These are phyloP conservation scores for Colletotrichum paranaense DNA, from an alignment of 2,329 filamentous ascomycete species.

Conservation along the genomic window DNA sequence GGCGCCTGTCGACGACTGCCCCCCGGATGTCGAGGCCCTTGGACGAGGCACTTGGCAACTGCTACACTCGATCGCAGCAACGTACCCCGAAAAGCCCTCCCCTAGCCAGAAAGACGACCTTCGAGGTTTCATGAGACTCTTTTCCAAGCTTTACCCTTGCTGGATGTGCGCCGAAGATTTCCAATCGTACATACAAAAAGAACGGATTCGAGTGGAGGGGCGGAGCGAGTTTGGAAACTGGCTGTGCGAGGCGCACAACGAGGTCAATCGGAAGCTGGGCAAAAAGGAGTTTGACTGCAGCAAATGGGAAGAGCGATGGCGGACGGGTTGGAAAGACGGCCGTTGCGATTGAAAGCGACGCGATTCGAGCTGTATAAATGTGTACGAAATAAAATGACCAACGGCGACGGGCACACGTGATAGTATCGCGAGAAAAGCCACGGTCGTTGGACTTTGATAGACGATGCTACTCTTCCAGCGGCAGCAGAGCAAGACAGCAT, in stretches of 20 bases:
- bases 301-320: constrained; percentile 94
- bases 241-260: constrained; percentile 89
- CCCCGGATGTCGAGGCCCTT: constrained; percentile 87
- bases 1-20: constrained; percentile 73
- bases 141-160: constrained; percentile 92
- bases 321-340: constrained; percentile 84
- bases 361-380: background rate
- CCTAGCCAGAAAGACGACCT: constrained; percentile 79
- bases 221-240: constrained; percentile 81
- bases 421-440: background rate
- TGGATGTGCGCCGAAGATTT: constrained; percentile 97
- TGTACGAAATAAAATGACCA: background rate
- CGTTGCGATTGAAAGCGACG: constrained; percentile 63
- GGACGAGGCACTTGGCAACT: constrained; percentile 94
- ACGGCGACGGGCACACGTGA: background rate
- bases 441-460: background rate
- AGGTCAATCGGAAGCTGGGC: constrained; percentile 88
- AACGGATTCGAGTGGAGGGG: constrained; percentile 70
- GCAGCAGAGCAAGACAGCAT: background rate
- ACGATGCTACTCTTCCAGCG: background rate
- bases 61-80: constrained; percentile 89
- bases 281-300: constrained; percentile 92
- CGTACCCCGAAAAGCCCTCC: constrained; percentile 80
- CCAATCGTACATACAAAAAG: constrained; percentile 79
- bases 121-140: constrained; percentile 79